phyloP scores from a whole-genome alignment of 2,329 filamentous ascomycete genomes.

The Zymoseptoria brevis region DNA sequence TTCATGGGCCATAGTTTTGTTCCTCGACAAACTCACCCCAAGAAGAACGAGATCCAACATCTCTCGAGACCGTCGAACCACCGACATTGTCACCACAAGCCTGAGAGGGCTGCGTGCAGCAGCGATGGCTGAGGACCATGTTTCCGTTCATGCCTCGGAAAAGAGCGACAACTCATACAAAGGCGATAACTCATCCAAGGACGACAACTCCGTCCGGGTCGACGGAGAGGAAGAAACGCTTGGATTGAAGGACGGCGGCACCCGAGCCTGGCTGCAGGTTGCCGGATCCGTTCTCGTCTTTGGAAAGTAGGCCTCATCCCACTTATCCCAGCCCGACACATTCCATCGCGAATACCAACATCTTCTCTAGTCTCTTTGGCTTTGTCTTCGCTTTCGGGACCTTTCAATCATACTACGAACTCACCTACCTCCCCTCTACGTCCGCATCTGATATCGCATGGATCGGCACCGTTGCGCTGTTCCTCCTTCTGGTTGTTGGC shows the following conservation, averaged over 20 bases:
- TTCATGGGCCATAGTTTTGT: not conserved
- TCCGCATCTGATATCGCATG: constrained; percentile 34
- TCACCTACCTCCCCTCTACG: constrained; percentile 25
- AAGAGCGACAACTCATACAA: not conserved
- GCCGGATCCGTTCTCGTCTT: constrained; percentile 40
- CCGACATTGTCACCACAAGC: not conserved
- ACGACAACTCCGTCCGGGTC: not conserved
- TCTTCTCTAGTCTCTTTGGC: constrained; percentile 30
- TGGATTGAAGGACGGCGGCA: constrained; percentile 32
- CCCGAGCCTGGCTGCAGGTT: constrained; percentile 42
- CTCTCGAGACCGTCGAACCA: not conserved
- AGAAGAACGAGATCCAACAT: not conserved
- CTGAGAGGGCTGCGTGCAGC: not conserved
- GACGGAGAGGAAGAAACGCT: not conserved
- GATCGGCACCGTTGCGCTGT: constrained; percentile 44
- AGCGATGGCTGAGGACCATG: not conserved
- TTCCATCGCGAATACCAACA: not conserved
- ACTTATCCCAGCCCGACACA: not conserved
- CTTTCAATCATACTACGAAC: constrained; percentile 40
- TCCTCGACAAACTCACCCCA: not conserved
- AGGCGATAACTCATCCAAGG: not conserved
- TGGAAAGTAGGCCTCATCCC: constrained; percentile 3
- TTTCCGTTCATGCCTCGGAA: not conserved
- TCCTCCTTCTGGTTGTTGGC: constrained; percentile 43
- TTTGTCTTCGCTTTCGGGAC: constrained; percentile 40